A percentile compares a stretch with the other conserved stretches of the same genome.
These are phyloP conservation scores for Pistacia atlantica DNA, from an alignment of 345 rosid species.

Conservation along the genomic window DNA sequence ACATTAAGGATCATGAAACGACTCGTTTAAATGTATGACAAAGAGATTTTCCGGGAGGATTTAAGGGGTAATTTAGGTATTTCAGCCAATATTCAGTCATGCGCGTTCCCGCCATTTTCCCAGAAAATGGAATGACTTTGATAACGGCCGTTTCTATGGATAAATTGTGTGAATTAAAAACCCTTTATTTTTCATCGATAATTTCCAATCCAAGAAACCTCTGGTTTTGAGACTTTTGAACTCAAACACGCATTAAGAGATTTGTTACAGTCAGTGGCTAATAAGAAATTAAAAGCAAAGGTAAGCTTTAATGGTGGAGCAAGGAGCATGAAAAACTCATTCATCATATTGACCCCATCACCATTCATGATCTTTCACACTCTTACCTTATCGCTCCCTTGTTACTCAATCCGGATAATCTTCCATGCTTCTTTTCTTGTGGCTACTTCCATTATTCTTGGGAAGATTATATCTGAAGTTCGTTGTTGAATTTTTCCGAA, in stretches of 20 bases:
- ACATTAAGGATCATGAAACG: neutral
- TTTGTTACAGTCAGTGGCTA: no score
- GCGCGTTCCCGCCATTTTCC: conserved; percentile 8
- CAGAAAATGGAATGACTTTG: conserved; percentile 18
- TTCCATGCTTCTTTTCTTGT: no score
- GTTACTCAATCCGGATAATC: no score
- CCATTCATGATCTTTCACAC: conserved; percentile 33
- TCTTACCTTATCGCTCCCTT: no score
- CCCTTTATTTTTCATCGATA: neutral
- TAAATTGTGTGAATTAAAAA: no score
- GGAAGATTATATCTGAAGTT: no score
- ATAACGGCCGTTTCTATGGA: neutral
- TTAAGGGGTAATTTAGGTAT: neutral
- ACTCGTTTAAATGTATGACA: neutral
- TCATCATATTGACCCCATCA: conserved; percentile 38
- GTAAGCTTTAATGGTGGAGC: conserved; percentile 44
- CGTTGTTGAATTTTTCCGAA: no score
- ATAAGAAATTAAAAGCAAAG: no score
- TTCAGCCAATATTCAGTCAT: neutral
- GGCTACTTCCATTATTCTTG: no score
- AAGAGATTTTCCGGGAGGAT: neutral
- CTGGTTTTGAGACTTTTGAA: neutral
- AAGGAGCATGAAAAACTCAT: conserved; percentile 47
- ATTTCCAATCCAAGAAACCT: neutral
- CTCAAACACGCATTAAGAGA: neutral